Conservation (phyloP, 225 moss, liverwort and hornwort genomes). For the Polytrichum commune region DNA sequence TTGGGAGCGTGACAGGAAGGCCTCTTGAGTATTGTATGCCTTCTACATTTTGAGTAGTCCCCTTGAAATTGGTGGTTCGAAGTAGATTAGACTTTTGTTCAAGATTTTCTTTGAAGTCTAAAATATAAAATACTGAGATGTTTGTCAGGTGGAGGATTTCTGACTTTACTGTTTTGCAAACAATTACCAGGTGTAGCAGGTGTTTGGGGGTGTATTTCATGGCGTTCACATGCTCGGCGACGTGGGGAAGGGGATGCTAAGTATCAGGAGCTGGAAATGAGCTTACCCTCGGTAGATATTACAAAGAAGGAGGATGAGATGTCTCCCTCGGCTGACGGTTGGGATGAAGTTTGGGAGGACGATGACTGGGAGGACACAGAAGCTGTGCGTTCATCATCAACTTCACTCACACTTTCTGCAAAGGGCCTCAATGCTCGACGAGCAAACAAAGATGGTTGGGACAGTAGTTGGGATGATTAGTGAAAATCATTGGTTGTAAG, state of each 20-base stretch:
- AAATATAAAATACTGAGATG: too few relatives aligned
- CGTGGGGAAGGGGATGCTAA: constrained; percentile 35
- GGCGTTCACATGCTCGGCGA: constrained; percentile 28
- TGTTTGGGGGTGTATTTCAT: constrained; percentile 38
- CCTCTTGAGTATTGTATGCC: too few relatives aligned
- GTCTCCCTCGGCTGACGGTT: constrained; percentile 49
- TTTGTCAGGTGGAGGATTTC: too few relatives aligned
- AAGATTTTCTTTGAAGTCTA: too few relatives aligned
- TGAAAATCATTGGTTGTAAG: neutral
- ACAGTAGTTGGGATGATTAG: constrained; percentile 54
- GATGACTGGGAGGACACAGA: constrained; percentile 61
- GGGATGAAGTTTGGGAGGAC: constrained; percentile 66
- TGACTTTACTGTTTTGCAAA: too few relatives aligned
- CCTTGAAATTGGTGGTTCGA: too few relatives aligned
- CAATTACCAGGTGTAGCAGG: constrained; percentile 24
- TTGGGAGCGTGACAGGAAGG: too few relatives aligned
- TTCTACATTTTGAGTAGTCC: too few relatives aligned
- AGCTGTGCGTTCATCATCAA: constrained; percentile 45
- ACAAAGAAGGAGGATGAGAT: constrained; percentile 39
- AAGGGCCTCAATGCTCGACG: constrained; percentile 58
- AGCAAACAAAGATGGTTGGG: constrained; percentile 63
- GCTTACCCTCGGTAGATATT: constrained; percentile 16
- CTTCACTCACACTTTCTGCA: constrained; percentile 39
- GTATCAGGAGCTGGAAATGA: constrained; percentile 60
- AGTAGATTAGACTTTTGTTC: too few relatives aligned